phyloP scores from a whole-genome alignment of 768 basidiomycete genomes.

The Leccinum subtestaceum region DNA sequence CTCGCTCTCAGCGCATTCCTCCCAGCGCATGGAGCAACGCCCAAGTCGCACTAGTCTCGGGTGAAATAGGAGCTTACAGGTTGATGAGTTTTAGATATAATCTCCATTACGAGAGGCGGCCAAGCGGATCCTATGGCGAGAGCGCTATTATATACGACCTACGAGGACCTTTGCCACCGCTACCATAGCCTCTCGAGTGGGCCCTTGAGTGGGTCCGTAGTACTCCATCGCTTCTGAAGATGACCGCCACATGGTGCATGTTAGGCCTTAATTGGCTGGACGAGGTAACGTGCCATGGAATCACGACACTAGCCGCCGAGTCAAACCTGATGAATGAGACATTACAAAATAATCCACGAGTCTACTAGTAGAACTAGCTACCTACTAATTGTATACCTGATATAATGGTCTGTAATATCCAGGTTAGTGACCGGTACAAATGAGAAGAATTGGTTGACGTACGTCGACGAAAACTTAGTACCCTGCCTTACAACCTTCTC shows the following conservation, averaged over 20 bases:
- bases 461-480: conserved; percentile 97
- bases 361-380: conserved; percentile 3
- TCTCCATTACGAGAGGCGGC: too few relatives aligned
- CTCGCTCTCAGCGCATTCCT: too few relatives aligned
- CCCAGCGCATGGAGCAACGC: too few relatives aligned
- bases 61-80: too few relatives aligned
- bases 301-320: not conserved
- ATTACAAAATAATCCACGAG: conserved; percentile 15
- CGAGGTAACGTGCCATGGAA: too few relatives aligned
- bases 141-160: too few relatives aligned
- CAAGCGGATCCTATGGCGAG: too few relatives aligned
- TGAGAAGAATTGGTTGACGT: conserved; percentile 31
- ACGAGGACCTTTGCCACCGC: too few relatives aligned
- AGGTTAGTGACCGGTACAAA: not conserved
- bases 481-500: conserved; percentile 99
- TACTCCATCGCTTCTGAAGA: conserved; percentile 9
- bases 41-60: too few relatives aligned
- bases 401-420: conserved; percentile 65
- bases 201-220: too few relatives aligned
- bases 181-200: too few relatives aligned
- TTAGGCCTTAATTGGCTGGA: not conserved
- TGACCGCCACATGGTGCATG: conserved; percentile 2
- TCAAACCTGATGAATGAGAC: conserved; percentile 1
- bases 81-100: too few relatives aligned
- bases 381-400: conserved; percentile 86